Evolutionary conservation across 1,284 basidiomycete genomes (phyloP), one percentile per base, ranked within the genome.

Genomic region (Fistulina hepatica): DNA sequence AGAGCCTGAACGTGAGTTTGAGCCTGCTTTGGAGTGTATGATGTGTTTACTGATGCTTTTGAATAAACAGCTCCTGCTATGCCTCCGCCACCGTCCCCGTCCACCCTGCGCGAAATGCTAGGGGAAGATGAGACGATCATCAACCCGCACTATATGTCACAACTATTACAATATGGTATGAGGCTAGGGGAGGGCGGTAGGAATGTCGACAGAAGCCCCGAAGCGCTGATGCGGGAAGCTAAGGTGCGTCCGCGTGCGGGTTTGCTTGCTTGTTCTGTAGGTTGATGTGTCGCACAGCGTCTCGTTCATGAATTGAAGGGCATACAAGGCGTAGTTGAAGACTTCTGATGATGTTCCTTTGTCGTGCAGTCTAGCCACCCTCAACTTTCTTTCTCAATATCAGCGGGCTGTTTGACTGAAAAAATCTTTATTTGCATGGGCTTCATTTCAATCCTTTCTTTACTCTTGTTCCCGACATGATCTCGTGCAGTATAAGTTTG

Each of bases 61-160:
- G 10, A 20, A 21, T 27, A 38, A 35, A 25, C 17, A 19, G 9
- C 41, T 16, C 37, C 40, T 27, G 17, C 38, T 6, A 46, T 50
- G 17, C 51, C 59, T 24, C 44, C 48, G 37, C 47, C 44, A 26
- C 52, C 54, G 25, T 44, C 52, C 40, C 51, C 52, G 6, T 50
- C 48, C 13, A 45, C 46, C 27, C 42, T 49, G 8, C 59, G 58
- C 33, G 50, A 61, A 4, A 46, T 61, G 19, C 52, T 78, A 11
- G 61, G 55, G 5, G 52, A 58, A 1, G 69, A 81, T 43, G 77
- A 84, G 53, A 73, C 76, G 0, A 64, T 83, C 40, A 84, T 84
- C 49, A 78, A 77, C 47, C 73, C 77, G 2, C 70, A 76, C 52
- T 82, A 77, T 55, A 83, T 84, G 80, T 58, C 60, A 36, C 81